Conservation (phyloP, 2,329 filamentous ascomycete species). For the Hypoxylon rubiginosum region DNA sequence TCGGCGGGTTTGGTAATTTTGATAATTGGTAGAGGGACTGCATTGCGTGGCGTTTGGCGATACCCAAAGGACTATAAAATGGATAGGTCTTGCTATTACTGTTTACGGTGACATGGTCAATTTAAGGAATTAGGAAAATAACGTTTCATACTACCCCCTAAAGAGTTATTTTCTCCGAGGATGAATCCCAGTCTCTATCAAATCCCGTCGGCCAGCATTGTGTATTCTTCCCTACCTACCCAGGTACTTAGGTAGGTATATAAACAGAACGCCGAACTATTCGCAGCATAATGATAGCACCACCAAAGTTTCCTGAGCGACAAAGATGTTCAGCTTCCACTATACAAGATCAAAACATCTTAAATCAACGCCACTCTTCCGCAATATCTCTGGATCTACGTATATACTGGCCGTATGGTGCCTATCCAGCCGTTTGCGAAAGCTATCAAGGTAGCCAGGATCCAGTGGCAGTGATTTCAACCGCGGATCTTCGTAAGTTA, state of each 20-base stretch:
- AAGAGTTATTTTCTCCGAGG: not conserved
- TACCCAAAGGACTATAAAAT: constrained; percentile 32
- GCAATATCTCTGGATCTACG: constrained; percentile 11
- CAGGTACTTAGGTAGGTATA: no score
- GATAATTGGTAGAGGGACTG: constrained; percentile 78
- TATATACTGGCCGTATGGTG: not conserved
- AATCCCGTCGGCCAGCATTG: no score
- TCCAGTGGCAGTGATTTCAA: constrained; percentile 20
- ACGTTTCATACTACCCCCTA: not conserved
- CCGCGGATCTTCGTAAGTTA: constrained; percentile 25
- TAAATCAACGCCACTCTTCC: constrained; percentile 17
- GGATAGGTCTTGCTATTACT: not conserved
- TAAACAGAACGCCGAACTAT: no score
- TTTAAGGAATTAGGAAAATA: not conserved
- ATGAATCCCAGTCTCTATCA: no score
- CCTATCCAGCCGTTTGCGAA: constrained; percentile 3
- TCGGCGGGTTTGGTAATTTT: constrained; percentile 92
- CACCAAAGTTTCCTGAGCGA: no score
- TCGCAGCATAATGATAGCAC: no score
- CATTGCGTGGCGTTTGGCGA: constrained; percentile 43
- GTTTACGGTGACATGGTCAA: not conserved
- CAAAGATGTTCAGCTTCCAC: not conserved
- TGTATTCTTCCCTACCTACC: no score
- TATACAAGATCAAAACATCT: constrained; percentile 30
- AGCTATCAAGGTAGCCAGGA: constrained; percentile 6